Conservation (phyloP, 2,329 filamentous ascomycete genomes). For the Thermoascus crustaceus region DNA sequence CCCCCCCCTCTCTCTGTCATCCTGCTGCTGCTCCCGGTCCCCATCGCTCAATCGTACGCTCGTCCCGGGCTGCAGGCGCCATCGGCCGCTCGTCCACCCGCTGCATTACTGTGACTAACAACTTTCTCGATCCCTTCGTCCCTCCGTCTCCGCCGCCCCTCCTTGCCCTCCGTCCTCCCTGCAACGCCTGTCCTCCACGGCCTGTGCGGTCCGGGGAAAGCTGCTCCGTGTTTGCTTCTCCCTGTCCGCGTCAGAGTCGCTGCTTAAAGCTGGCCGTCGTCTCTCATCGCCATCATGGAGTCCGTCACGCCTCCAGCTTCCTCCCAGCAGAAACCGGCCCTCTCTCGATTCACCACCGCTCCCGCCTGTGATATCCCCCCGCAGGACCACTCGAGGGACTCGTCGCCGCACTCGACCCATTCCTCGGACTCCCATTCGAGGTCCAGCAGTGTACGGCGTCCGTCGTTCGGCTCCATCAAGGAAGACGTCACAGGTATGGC, state of each 20-base stretch:
- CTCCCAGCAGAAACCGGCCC: slow-evolving; percentile 18
- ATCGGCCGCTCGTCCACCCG: slow-evolving; percentile 4
- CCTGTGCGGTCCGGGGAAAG: slow-evolving; percentile 24
- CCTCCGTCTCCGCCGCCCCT: background rate
- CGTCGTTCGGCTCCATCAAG: slow-evolving; percentile 37
- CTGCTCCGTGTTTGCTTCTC: slow-evolving; percentile 10
- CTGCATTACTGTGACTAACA: slow-evolving; percentile 14
- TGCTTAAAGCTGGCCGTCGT: slow-evolving; percentile 2
- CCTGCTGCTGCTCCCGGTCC: background rate
- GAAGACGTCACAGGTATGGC: slow-evolving; percentile 34
- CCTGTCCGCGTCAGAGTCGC: slow-evolving; percentile 7
- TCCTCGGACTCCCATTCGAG: slow-evolving; percentile 29
- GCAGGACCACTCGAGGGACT: slow-evolving; percentile 19
- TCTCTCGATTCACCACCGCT: slow-evolving; percentile 14
- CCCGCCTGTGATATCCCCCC: slow-evolving; percentile 15
- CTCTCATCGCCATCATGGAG: slow-evolving; percentile 2
- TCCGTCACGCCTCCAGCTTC: slow-evolving; percentile 15
- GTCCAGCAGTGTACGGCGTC: slow-evolving; percentile 32
- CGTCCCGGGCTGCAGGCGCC: slow-evolving; percentile 6
- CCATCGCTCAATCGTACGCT: slow-evolving; percentile 1
- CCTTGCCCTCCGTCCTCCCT: slow-evolving; percentile 3
- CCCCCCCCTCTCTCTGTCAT: background rate
- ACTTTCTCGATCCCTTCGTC: slow-evolving; percentile 6
- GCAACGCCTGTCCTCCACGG: background rate
- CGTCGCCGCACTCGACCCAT: slow-evolving; percentile 25